Conservation (phyloP, 108 stramenopile species). For the Stephanodiscus triporus region DNA sequence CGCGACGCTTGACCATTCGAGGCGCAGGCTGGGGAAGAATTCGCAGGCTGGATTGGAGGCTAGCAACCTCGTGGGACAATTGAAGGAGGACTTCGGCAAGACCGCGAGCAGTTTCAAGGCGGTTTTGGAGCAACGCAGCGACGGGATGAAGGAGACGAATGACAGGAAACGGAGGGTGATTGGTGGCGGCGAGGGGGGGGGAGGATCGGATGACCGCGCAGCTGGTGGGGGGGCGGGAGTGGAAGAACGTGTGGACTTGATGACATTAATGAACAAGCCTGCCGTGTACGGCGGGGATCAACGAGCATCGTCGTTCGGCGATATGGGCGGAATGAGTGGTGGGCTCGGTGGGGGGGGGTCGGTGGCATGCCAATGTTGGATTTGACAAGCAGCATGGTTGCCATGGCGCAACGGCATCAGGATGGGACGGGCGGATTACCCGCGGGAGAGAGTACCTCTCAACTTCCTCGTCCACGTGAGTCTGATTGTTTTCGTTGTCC, state of each 20-base stretch:
- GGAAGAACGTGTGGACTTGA: constrained; percentile 58
- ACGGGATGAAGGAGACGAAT: constrained; percentile 76
- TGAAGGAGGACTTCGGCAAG: constrained; percentile 82
- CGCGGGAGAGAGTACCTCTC: constrained; percentile 51
- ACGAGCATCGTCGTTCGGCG: constrained; percentile 24
- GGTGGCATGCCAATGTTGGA: constrained; percentile 71
- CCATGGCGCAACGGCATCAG: constrained; percentile 63
- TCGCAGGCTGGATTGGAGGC: constrained; percentile 84
- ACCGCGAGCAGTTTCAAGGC: constrained; percentile 82
- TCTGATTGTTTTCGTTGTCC: constrained; percentile 1
- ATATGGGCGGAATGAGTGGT: constrained; percentile 16
- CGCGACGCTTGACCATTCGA: constrained; percentile 60
- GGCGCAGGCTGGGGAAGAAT: constrained; percentile 70
- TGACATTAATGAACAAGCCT: constrained; percentile 69
- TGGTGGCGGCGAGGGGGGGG: constrained; percentile 44
- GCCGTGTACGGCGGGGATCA: constrained; percentile 57
- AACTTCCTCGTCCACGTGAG: constrained; percentile 52
- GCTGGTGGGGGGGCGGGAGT: constrained; percentile 42
- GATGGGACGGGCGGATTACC: constrained; percentile 42
- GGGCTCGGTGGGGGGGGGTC: constrained; percentile 29
- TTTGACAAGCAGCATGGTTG: constrained; percentile 84
- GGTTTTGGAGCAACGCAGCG: constrained; percentile 78
- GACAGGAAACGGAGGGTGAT: constrained; percentile 75
- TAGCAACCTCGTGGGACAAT: constrained; percentile 74
- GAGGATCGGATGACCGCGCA: constrained; percentile 11